Evolutionary conservation across 192 early-diverging fungal species (phyloP), one percentile per base, ranked within the genome.

Genomic region (Podila clonocystis): DNA sequence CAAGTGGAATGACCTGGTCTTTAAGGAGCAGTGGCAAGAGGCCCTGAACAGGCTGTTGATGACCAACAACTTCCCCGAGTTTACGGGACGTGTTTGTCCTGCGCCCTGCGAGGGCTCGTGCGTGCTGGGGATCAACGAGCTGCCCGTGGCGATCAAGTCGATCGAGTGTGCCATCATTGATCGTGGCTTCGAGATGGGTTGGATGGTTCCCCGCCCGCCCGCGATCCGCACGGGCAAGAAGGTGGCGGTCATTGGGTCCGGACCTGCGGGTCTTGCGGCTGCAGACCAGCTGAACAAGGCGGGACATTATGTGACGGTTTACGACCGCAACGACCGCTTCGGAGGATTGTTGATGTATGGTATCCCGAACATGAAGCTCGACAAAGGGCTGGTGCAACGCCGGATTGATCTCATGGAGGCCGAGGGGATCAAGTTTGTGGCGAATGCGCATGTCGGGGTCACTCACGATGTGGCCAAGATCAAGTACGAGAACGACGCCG

Each of bases 291-390:
- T 99, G 63, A 99, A 99, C 87, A 94, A 93, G 84, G 96, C 96
- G 57, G 98, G 98, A 19, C 98, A 99, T 84, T 62, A 58, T 7
- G 97, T 99, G 29, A 97, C 95, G 13, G 96, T 99, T 55, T 99
- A 96, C 73, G 98, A 99, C 82, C 93, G 98, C 71, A 96, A 98
- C 67, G 98, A 99, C 71, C 93, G 96, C 52, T 89, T 95, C 67
- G 98, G 98, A 76, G 98, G 98, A 60, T 83, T 99, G 63, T 90
- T 99, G 70, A 95, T 97, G 89, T 99, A 99, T 84, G 98, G 98
- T 72, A 99, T 99, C 64, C 98, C 98, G 52, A 99, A 99, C 88
- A 99, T 99, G 98, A 99, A 99, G 89, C 92, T 99, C 36, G 98
- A 99, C 86, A 99, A 99, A 89, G 88, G 89, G 52, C 83, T 97